A percentile compares a stretch with the other conserved stretches of the same genome.
Conservation (phyloP, 2,329 filamentous ascomycete genomes). For the Nigrograna mackinnonii region DNA sequence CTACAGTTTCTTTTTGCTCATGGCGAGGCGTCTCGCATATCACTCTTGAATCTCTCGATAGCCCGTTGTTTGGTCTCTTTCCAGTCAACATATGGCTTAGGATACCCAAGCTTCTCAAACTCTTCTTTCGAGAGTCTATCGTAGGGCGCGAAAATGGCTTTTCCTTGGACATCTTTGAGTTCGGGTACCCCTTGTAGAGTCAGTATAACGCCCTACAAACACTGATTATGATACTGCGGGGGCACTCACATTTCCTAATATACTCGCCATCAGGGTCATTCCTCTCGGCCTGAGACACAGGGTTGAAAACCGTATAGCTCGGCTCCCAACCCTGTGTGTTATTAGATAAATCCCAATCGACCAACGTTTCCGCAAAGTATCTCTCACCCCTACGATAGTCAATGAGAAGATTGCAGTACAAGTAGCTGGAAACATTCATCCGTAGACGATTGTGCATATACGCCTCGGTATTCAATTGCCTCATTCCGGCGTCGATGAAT, state of each 20-base stretch:
- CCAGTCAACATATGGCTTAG: constrained; percentile 50
- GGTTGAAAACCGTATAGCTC: constrained; percentile 54
- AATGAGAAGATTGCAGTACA: constrained; percentile 53
- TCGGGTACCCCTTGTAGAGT: constrained; percentile 38
- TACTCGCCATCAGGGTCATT: constrained; percentile 43
- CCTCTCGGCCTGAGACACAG: constrained; percentile 41
- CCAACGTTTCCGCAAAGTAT: constrained; percentile 55
- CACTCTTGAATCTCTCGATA: constrained; percentile 47
- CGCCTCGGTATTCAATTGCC: constrained; percentile 52
- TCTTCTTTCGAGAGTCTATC: constrained; percentile 48
- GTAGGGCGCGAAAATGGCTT: constrained; percentile 54
- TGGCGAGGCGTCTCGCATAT: constrained; percentile 43
- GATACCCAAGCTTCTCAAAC: constrained; percentile 53
- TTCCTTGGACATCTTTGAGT: constrained; percentile 45
- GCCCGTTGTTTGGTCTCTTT: constrained; percentile 47
- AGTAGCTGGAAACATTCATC: constrained; percentile 54
- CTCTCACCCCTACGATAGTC: constrained; percentile 55
- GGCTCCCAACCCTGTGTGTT: constrained; percentile 59
- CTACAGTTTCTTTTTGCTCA: too few relatives aligned
- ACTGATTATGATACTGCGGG: background rate
- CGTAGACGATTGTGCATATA: constrained; percentile 58
- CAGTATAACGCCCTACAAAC: background rate
- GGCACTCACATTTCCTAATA: constrained; percentile 35
- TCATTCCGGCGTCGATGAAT: constrained; percentile 57
- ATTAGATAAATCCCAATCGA: constrained; percentile 53